These are phyloP conservation scores for Aulographum hederae DNA, from an alignment of 2,329 filamentous ascomycete genomes.

Conservation along the genomic window DNA sequence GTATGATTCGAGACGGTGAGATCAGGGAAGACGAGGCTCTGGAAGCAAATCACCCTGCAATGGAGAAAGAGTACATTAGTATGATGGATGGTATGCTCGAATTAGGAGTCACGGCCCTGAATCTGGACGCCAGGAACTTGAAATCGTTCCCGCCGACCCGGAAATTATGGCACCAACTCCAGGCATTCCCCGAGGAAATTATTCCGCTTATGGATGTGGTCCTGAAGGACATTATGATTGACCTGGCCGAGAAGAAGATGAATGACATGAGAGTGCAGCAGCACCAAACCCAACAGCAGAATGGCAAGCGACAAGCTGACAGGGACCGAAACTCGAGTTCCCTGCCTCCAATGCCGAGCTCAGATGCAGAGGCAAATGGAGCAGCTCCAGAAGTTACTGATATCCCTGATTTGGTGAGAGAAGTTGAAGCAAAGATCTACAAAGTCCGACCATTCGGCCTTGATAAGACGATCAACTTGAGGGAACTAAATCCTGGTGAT, in stretches of 20 bases:
- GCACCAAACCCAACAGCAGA: slow-evolving; percentile 37
- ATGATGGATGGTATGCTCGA: slow-evolving; percentile 83
- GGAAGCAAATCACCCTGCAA: slow-evolving; percentile 46
- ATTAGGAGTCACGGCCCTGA: slow-evolving; percentile 66
- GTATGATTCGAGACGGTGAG: slow-evolving; percentile 76
- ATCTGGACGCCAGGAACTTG: slow-evolving; percentile 74
- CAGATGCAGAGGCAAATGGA: slow-evolving; percentile 42
- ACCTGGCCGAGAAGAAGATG: slow-evolving; percentile 68
- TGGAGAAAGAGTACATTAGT: slow-evolving; percentile 66
- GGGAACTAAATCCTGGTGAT: slow-evolving; percentile 81
- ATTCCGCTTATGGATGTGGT: slow-evolving; percentile 92
- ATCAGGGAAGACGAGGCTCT: slow-evolving; percentile 53
- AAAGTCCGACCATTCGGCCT: slow-evolving; percentile 80
- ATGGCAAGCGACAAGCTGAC: slow-evolving; percentile 20
- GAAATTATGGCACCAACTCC: slow-evolving; percentile 90
- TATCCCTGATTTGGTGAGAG: slow-evolving; percentile 47
- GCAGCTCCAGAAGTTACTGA: slow-evolving; percentile 13
- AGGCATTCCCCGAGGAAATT: slow-evolving; percentile 89
- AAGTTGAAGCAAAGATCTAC: slow-evolving; percentile 64
- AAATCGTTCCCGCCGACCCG: slow-evolving; percentile 82
- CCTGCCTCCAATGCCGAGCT: slow-evolving; percentile 60
- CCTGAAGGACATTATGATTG: slow-evolving; percentile 83
- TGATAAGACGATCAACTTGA: slow-evolving; percentile 72
- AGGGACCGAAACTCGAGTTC: slow-evolving; percentile 44
- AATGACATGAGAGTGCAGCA: slow-evolving; percentile 39